Conservation (phyloP, 176 grass and related monocot species). For the Themeda triandra region DNA sequence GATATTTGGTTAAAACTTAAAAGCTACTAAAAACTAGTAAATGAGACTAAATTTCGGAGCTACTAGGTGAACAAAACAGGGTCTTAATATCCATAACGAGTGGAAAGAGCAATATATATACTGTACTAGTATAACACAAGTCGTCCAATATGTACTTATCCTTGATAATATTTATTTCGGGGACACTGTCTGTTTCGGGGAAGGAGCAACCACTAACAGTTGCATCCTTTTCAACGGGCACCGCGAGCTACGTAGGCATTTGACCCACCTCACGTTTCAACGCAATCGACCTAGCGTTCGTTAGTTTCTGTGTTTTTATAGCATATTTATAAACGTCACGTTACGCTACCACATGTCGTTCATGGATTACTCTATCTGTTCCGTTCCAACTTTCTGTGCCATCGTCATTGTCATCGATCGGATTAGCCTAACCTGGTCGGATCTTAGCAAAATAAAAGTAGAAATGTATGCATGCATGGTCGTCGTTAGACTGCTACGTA, state of each 20-base stretch:
- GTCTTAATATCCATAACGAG: too few species aligned
- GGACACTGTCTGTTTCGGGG: background rate
- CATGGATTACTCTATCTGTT: background rate
- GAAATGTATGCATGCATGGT: background rate
- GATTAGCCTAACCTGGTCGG: background rate
- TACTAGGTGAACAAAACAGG: too few species aligned
- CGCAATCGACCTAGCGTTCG: slow-evolving; percentile 11
- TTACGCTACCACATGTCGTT: background rate
- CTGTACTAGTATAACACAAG: too few species aligned
- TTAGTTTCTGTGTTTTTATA: background rate
- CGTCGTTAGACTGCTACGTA: background rate
- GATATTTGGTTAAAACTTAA: too few species aligned
- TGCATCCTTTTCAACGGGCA: background rate
- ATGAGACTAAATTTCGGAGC: too few species aligned
- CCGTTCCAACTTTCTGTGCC: background rate
- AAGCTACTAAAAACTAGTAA: too few species aligned
- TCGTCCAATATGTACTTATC: background rate
- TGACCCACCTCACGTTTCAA: slow-evolving; percentile 13
- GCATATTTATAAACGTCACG: background rate
- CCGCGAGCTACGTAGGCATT: background rate
- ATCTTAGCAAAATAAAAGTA: background rate
- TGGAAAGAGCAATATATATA: too few species aligned
- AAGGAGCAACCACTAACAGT: background rate
- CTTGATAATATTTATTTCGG: background rate
- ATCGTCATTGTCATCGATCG: background rate